phyloP scores from a whole-genome alignment of 345 rosid genomes.

The Hirschfeldia incana region DNA sequence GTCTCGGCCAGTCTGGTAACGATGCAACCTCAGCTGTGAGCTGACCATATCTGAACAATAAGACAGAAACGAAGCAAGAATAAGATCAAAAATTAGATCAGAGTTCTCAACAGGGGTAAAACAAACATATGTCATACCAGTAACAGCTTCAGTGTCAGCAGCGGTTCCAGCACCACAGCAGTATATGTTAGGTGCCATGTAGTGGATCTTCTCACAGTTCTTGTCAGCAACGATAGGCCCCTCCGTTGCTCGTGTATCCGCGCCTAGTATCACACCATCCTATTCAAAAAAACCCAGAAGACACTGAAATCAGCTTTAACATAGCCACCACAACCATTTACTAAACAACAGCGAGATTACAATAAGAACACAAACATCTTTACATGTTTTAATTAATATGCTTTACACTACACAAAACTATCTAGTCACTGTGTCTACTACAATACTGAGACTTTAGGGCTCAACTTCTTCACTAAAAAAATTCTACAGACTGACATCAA shows the following conservation, averaged over 20 bases:
- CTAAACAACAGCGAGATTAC: not conserved
- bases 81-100: not conserved
- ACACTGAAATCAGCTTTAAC: not conserved
- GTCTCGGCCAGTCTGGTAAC: slow-evolving; percentile 77
- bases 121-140: slow-evolving; percentile 49
- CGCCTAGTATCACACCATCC: slow-evolving; percentile 83
- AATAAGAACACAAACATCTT: not conserved
- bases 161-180: slow-evolving; percentile 99
- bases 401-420: not conserved
- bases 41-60: slow-evolving; percentile 71
- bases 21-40: slow-evolving; percentile 78
- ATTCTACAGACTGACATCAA: not conserved
- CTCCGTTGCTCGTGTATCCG: slow-evolving; percentile 89
- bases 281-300: slow-evolving; percentile 3
- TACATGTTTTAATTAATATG: not conserved
- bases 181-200: slow-evolving; percentile 96
- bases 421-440: too few relatives aligned
- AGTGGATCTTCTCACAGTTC: slow-evolving; percentile 97
- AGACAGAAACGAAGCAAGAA: slow-evolving; percentile 5
- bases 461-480: too few relatives aligned
- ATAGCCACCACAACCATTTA: not conserved
- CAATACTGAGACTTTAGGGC: too few relatives aligned
- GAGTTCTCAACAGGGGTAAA: not conserved
- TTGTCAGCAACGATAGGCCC: slow-evolving; percentile 98
- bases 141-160: slow-evolving; percentile 98